Evolutionary conservation across 2,329 filamentous ascomycete genomes (phyloP), one percentile per base, ranked within the genome.

Genomic region (Pseudocercospora musae): DNA sequence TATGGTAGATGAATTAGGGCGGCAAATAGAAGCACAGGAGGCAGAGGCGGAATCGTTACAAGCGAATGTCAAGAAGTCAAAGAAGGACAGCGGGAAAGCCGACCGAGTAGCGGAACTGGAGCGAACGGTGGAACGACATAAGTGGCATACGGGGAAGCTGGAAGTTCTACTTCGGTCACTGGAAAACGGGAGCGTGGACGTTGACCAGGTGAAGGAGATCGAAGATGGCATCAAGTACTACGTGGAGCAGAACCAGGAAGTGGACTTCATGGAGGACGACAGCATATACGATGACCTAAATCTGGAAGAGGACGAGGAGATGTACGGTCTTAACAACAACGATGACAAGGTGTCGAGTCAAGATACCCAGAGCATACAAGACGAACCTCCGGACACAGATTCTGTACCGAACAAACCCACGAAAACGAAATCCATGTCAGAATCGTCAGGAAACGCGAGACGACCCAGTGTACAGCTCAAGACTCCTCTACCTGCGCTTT

Each of bases 211-310:
- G 69, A 89, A 87, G 67, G 91, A 95, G 1, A 81, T 98, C 58
- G 91, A 97, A 76, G 94, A 98, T 70, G 89, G 87, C 75, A 98
- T 99, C 76, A 89, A 89, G 71, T 97, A 97, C 79, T 99, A 98
- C 75, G 92, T 98, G 54, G 88, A 93, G 59, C 92, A 95, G 75
- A 92, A 92, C 69, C 87, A 89, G 79, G 92, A 91, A 69, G 85
- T 91, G 50, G 94, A 98, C 74, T 98, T 92, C 78, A 89, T 92
- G 77, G 93, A 97, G 72, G 93, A 98, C 75, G 95, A 99, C 72
- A 89, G 87, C 67, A 89, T 99, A 77, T 99, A 98, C 80, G 92
- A 99, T 74, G 94, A 97, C 59, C 84, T 98, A 60, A 90, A 93
- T 71, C 85, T 99, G 48, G 89, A 96, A 65, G 92, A 96, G 70